Percentiles rank a stretch among this genome's conserved stretches.
phyloP scores from a whole-genome alignment of 2,329 filamentous ascomycete genomes.

The Xylariaceae sp. region DNA sequence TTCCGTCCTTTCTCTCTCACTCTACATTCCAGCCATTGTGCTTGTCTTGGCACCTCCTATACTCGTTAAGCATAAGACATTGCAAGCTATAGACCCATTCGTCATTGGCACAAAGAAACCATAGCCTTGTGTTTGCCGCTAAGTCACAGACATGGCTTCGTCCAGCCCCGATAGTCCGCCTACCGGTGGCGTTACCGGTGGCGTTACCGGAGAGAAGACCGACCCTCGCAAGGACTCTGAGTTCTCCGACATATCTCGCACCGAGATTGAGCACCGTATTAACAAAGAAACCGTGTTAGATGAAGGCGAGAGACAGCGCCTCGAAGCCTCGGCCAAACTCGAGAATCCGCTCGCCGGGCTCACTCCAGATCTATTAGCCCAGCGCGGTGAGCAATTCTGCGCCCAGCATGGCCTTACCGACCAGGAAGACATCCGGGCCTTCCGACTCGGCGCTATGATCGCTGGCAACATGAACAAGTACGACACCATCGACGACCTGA shows the following conservation, averaged over 20 bases:
- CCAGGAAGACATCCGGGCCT: slow-evolving; percentile 60
- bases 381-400: slow-evolving; percentile 62
- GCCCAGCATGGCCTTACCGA: slow-evolving; percentile 55
- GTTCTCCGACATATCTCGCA: slow-evolving; percentile 29
- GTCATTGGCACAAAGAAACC: neutral
- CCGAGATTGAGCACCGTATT: slow-evolving; percentile 32
- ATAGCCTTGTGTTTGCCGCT: slow-evolving; percentile 1
- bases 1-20: neutral
- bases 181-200: slow-evolving; percentile 6
- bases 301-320: slow-evolving; percentile 34
- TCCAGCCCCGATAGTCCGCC: slow-evolving; percentile 15
- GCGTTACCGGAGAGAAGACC: slow-evolving; percentile 15
- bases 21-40: neutral
- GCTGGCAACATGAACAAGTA: slow-evolving; percentile 56
- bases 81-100: neutral
- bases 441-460: slow-evolving; percentile 61
- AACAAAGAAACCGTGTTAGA: slow-evolving; percentile 25
- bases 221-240: slow-evolving; percentile 30
- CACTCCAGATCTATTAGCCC: slow-evolving; percentile 49
- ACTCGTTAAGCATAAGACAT: slow-evolving; percentile 1
- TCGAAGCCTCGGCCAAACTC: slow-evolving; percentile 42
- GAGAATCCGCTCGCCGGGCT: slow-evolving; percentile 47
- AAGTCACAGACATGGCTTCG: slow-evolving; percentile 15
- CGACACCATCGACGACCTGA: slow-evolving; percentile 55
- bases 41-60: neutral